A percentile compares a stretch with the other conserved stretches of the same genome.
Evolutionary conservation across 441 rosid genomes (phyloP).

Genomic region (Adansonia gregorii): DNA sequence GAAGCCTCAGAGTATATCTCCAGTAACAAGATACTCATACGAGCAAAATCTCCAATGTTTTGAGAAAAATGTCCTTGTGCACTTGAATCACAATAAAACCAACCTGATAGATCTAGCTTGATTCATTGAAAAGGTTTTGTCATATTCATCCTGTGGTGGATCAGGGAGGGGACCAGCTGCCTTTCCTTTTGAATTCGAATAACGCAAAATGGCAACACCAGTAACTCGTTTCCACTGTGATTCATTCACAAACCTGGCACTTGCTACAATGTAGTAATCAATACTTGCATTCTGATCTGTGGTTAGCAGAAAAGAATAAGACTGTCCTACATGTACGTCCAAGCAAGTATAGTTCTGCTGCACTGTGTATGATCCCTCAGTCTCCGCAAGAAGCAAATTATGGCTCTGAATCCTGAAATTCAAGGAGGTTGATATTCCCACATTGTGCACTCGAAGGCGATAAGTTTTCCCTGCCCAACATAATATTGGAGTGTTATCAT

Average conservation of each 20-base stretch:
- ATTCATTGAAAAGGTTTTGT: conserved; percentile 92
- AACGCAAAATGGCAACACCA: conserved; percentile 87
- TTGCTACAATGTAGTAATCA: conserved; percentile 95
- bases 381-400: conserved; percentile 79
- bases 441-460: conserved; percentile 84
- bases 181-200: conserved; percentile 88
- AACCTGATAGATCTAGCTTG: conserved; percentile 98
- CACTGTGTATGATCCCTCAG: conserved; percentile 84
- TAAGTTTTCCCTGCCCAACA: conserved; percentile 75
- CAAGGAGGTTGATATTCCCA: conserved; percentile 82
- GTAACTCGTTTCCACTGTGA: conserved; percentile 86
- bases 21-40: not conserved
- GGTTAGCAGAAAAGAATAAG: conserved; percentile 83
- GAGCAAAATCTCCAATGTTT: not conserved
- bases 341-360: conserved; percentile 94
- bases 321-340: conserved; percentile 93
- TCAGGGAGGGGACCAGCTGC: conserved; percentile 83
- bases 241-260: conserved; percentile 88
- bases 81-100: conserved; percentile 24
- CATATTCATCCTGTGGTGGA: conserved; percentile 76
- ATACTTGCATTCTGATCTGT: conserved; percentile 93
- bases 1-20: not conserved
- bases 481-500: conserved; percentile 19
- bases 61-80: not conserved
- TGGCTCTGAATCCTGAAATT: conserved; percentile 95